Evolutionary conservation across 495 filamentous ascomycete genomes (phyloP).

Genomic region (Talaromyces adpressus): DNA sequence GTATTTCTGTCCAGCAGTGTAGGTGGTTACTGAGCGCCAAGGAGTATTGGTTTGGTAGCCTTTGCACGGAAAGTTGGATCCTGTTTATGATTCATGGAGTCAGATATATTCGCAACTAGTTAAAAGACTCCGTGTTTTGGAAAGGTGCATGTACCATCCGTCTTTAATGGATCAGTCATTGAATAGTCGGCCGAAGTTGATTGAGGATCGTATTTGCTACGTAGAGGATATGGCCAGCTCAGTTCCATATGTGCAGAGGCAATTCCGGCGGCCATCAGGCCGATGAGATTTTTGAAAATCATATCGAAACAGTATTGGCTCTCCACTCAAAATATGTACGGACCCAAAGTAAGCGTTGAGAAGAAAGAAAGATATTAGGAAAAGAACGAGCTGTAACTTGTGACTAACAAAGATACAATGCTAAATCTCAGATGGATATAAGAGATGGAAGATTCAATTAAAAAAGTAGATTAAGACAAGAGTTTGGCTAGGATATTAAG

Average conservation of each 20-base stretch:
- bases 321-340: background rate
- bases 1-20: slow-evolving; percentile 45
- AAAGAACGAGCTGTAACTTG: background rate
- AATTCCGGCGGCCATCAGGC: slow-evolving; percentile 1
- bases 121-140: background rate
- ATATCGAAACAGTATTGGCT: slow-evolving; percentile 4
- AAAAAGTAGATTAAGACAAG: background rate
- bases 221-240: slow-evolving; percentile 14
- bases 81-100: slow-evolving; percentile 13
- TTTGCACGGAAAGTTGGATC: slow-evolving; percentile 67
- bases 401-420: background rate
- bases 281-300: background rate
- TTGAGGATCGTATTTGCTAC: slow-evolving; percentile 11
- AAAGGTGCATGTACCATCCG: slow-evolving; percentile 1
- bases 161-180: slow-evolving; percentile 8
- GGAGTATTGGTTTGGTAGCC: slow-evolving; percentile 31
- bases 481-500: background rate
- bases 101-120: background rate
- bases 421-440: background rate
- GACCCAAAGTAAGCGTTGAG: background rate
- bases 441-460: background rate
- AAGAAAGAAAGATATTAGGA: background rate
- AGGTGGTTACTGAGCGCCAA: slow-evolving; percentile 10
- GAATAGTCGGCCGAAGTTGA: slow-evolving; percentile 8
- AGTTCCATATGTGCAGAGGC: slow-evolving; percentile 12